Percentiles rank a stretch among this genome's conserved stretches.
Conservation (phyloP, 2,329 filamentous ascomycete genomes). For the Colletotrichum siamense region DNA sequence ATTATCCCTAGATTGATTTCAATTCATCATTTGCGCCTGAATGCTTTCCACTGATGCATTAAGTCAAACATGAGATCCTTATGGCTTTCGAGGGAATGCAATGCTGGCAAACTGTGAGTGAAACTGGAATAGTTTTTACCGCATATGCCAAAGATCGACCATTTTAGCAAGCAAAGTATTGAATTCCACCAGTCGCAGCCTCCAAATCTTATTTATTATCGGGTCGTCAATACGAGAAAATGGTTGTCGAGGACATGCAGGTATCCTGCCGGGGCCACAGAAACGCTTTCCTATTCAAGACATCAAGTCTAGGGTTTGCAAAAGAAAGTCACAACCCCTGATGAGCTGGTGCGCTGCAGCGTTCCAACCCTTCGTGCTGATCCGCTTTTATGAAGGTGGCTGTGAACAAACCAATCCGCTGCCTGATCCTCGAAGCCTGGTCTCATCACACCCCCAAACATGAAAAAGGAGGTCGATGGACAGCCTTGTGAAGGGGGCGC, state of each 20-base stretch:
- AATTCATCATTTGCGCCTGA: neutral
- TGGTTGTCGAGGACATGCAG: neutral
- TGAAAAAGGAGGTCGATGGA: neutral
- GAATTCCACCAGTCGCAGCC: neutral
- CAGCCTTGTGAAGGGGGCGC: neutral
- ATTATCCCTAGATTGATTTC: neutral
- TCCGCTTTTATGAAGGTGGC: neutral
- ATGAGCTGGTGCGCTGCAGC: neutral
- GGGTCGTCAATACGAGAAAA: neutral
- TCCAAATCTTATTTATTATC: neutral
- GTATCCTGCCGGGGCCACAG: neutral
- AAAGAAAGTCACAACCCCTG: neutral
- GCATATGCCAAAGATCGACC: neutral
- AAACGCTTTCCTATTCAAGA: neutral
- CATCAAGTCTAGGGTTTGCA: neutral
- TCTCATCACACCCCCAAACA: neutral
- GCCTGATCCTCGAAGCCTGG: neutral
- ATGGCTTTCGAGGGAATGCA: neutral
- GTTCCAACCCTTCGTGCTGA: neutral
- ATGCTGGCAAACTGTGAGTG: neutral
- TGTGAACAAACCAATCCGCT: neutral
- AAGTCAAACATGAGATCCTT: neutral
- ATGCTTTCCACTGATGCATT: neutral
- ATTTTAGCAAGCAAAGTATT: neutral
- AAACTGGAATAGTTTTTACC: neutral